These are phyloP conservation scores for Malassezia furfur DNA, from an alignment of 1,284 basidiomycete genomes.

Conservation along the genomic window DNA sequence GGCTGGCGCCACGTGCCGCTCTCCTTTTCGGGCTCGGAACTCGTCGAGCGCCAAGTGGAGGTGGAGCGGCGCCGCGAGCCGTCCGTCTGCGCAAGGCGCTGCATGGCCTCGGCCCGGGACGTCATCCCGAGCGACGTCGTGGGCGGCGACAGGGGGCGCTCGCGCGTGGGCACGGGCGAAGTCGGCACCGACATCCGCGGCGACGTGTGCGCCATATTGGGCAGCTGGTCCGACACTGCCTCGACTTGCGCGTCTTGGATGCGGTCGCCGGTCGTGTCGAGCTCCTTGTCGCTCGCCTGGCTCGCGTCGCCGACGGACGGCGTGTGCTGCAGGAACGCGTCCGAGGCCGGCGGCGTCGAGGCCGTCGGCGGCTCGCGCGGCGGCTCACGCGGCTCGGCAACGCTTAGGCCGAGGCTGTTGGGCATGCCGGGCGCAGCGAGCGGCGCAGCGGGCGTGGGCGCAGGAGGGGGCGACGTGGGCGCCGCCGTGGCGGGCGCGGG, in stretches of 20 bases:
- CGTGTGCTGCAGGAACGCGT: background rate
- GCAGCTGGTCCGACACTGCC: no score
- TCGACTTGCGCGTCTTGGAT: background rate
- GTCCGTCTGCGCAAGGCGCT: background rate
- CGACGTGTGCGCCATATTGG: background rate
- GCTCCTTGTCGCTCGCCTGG: background rate
- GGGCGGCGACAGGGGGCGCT: background rate
- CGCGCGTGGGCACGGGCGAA: no score
- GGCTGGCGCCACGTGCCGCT: background rate
- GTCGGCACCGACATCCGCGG: background rate
- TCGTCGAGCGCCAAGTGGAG: background rate
- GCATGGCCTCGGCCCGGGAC: background rate
- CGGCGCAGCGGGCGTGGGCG: background rate
- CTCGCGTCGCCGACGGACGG: background rate
- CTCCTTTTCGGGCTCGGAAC: conserved; percentile 1
- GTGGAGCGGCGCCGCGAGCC: background rate
- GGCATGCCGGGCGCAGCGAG: background rate
- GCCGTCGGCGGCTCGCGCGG: background rate
- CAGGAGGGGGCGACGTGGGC: no score
- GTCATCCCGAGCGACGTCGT: background rate
- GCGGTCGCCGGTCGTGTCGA: background rate
- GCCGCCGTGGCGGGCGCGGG: no score
- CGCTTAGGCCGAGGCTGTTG: conserved; percentile 15
- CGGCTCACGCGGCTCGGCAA: background rate
- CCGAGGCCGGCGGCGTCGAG: background rate